Evolutionary conservation across 1,284 basidiomycete species (phyloP), one percentile per base, ranked within the genome.

Genomic region (Sporisorium scitamineum): DNA sequence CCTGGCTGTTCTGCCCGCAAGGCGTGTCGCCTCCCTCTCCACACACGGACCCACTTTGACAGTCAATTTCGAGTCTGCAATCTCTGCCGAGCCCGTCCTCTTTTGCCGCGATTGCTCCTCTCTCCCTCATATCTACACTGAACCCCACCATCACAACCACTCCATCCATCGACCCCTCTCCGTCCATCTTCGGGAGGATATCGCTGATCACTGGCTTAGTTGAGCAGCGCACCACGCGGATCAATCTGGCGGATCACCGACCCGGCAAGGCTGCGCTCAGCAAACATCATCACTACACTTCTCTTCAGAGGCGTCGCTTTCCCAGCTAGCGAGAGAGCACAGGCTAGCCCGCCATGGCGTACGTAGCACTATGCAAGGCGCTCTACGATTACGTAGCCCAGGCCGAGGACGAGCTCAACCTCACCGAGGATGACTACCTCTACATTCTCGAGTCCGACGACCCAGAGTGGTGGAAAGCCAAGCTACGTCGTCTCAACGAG

Each of bases 361-460:
- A 82, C 76, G 78, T 84, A 20, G 78, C 81, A 42, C 64, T 84
- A 26, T 76, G 76, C 60, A 80, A 79, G 61, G 84, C 80, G 54
- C 79, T 84, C 59, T 85, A 84, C 76, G 83, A 84, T 66, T 85
- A 85, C 71, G 73, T 71, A 6, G 82, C 84, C 13, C 78, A 83
- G 53, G 81, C 82, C 16, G 78, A 81, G 55, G 84, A 85, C 61
- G 84, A 85, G 73, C 80, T 85, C 56, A 78, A 61, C 44, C 57
- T 85, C 41, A 58, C 65, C 48, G 84, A 85, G 55, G 84, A 84
- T 62, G 83, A 82, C 56, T 62, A 69, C 27, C 74, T 85, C 58
- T 85, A 84, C 72, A 71, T 85, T 24, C 73, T 84, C 64, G 83
- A 84, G 47, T 71, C 79, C 44, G 76, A 81, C 61, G 84, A 85